A percentile compares a stretch with the other conserved stretches of the same genome.
Conservation (phyloP, 176 grass and related monocot species). For the Triticum aestivum region IWGSC_CS_RefSeq_v2.1 NC_057801.1:609479648-609480147, state of each 20-base stretch:
- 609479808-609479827: neutral
- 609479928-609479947: neutral
- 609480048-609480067: no score
- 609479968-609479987: no score
- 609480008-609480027: no score
- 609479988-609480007: no score
- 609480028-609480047: no score
- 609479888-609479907: neutral
- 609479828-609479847: no score
- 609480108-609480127: no score
- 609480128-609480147: no score
- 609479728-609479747: neutral
- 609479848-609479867: neutral
- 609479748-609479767: constrained; percentile 33
- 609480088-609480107: no score
- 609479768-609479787: constrained; percentile 40
- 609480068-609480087: no score
- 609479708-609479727: neutral
- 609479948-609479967: neutral
- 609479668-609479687: constrained; percentile 32
- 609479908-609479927: neutral
- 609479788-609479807: constrained; percentile 29
- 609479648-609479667: constrained; percentile 46
- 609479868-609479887: constrained; percentile 1
- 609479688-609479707: neutral